These are phyloP conservation scores for Hypoxylon fragiforme DNA, from an alignment of 495 filamentous ascomycete species.

Conservation along the genomic window DNA sequence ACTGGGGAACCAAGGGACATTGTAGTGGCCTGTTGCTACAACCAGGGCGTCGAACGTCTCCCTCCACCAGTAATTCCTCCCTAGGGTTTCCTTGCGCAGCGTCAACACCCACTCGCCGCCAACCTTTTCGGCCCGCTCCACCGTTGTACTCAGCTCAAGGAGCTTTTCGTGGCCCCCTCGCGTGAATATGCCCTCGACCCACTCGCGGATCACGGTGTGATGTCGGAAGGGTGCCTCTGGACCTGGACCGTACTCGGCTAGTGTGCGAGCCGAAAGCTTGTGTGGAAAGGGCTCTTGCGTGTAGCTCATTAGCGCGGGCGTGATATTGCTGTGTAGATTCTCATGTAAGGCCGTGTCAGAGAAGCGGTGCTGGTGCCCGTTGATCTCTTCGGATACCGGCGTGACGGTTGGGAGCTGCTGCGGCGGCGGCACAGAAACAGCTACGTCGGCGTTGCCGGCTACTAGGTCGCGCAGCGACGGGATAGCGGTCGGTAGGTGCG, in stretches of 20 bases:
- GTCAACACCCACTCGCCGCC: slow-evolving; percentile 44
- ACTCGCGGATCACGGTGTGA: slow-evolving; percentile 43
- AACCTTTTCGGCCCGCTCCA: slow-evolving; percentile 45
- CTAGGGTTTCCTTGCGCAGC: slow-evolving; percentile 38
- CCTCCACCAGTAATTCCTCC: slow-evolving; percentile 48
- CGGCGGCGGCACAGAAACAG: slow-evolving; percentile 51
- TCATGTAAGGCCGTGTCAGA: slow-evolving; percentile 53
- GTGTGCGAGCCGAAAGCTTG: slow-evolving; percentile 33
- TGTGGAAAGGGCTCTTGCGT: slow-evolving; percentile 44
- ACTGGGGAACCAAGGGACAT: slow-evolving; percentile 39
- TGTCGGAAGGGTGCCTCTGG: slow-evolving; percentile 43
- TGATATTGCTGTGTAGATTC: slow-evolving; percentile 51
- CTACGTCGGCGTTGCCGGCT: slow-evolving; percentile 51
- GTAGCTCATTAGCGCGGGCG: slow-evolving; percentile 44
- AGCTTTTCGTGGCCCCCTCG: slow-evolving; percentile 41
- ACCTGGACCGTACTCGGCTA: slow-evolving; percentile 40
- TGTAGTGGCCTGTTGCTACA: slow-evolving; percentile 43
- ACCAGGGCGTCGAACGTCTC: slow-evolving; percentile 42
- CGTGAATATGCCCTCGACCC: slow-evolving; percentile 45
- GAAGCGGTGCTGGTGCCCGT: slow-evolving; percentile 52
- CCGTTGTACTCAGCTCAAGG: slow-evolving; percentile 45
- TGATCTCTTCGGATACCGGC: slow-evolving; percentile 41
- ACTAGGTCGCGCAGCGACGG: slow-evolving; percentile 52
- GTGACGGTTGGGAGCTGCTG: slow-evolving; percentile 49
- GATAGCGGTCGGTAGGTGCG: slow-evolving; percentile 41